Conservation (phyloP, 2,329 filamentous ascomycete species). For the Pezicula carpinea region DNA sequence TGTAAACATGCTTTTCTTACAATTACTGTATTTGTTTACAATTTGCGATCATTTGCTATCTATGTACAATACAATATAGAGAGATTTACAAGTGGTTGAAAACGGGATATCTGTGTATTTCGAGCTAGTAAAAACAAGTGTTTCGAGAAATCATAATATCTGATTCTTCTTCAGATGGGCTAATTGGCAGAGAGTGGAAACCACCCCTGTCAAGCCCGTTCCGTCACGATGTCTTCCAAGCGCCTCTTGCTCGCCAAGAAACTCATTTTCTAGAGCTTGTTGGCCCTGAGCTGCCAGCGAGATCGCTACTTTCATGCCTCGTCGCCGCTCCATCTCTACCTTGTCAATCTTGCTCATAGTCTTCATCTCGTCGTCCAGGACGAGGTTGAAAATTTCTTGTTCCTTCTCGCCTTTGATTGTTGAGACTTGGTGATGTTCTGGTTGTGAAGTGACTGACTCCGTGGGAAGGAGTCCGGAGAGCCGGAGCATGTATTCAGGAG, state of each 20-base stretch:
- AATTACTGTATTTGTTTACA: too few species aligned
- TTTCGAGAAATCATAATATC: conserved; percentile 16
- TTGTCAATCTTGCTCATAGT: conserved; percentile 8
- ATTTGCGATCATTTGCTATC: too few species aligned
- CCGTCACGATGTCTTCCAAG: conserved; percentile 34
- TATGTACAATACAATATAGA: too few species aligned
- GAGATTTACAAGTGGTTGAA: background rate
- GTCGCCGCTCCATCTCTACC: conserved; percentile 16
- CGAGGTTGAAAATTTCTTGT: background rate
- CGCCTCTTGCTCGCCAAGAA: conserved; percentile 22
- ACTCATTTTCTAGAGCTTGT: conserved; percentile 21
- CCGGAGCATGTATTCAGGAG: conserved; percentile 57
- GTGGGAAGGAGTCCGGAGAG: conserved; percentile 55
- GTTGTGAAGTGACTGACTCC: conserved; percentile 2
- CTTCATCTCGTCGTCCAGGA: background rate
- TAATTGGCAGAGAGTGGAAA: conserved; percentile 31
- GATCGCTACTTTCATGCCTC: conserved; percentile 17
- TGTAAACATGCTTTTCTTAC: too few species aligned
- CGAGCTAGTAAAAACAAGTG: background rate
- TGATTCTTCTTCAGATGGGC: conserved; percentile 27
- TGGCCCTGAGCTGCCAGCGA: conserved; percentile 13
- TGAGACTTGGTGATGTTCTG: background rate
- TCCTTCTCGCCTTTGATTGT: background rate
- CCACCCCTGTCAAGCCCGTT: conserved; percentile 29
- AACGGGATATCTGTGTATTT: too few species aligned